phyloP scores from a whole-genome alignment of 768 basidiomycete genomes.

The Auriscalpium microsporum region DNA sequence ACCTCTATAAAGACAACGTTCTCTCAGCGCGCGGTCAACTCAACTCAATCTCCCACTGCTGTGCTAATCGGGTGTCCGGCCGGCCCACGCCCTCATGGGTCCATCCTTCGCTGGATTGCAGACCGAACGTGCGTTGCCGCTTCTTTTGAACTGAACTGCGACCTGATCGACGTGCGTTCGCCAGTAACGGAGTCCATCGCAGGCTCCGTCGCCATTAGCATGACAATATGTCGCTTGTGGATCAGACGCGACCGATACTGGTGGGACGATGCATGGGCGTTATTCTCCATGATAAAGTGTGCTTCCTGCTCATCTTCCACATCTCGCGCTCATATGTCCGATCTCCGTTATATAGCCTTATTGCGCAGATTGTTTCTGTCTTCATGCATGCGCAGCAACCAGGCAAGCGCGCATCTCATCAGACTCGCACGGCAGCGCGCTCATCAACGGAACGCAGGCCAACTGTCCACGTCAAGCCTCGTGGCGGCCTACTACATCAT shows the following conservation, averaged over 20 bases:
- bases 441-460: background rate
- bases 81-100: slow-evolving; percentile 1
- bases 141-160: too few species aligned
- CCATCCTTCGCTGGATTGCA: slow-evolving; percentile 9
- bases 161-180: background rate
- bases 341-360: background rate
- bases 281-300: slow-evolving; percentile 17
- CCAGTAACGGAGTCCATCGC: slow-evolving; percentile 20
- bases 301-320: background rate
- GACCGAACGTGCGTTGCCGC: slow-evolving; percentile 5
- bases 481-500: slow-evolving; percentile 23
- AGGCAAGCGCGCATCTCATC: background rate
- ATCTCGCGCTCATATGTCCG: background rate
- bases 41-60: too few species aligned
- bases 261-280: slow-evolving; percentile 22
- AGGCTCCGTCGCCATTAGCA: slow-evolving; percentile 16
- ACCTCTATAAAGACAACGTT: too few species aligned
- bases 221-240: slow-evolving; percentile 16
- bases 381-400: slow-evolving; percentile 20
- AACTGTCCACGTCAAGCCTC: slow-evolving; percentile 13
- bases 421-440: background rate
- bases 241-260: slow-evolving; percentile 18
- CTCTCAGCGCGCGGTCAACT: too few species aligned
- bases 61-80: background rate
- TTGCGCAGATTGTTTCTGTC: slow-evolving; percentile 17